A percentile compares a stretch with the other conserved stretches of the same genome.
Evolutionary conservation across 75 land plant species (phyloP).

Genomic region (Cryptomeria japonica): DNA sequence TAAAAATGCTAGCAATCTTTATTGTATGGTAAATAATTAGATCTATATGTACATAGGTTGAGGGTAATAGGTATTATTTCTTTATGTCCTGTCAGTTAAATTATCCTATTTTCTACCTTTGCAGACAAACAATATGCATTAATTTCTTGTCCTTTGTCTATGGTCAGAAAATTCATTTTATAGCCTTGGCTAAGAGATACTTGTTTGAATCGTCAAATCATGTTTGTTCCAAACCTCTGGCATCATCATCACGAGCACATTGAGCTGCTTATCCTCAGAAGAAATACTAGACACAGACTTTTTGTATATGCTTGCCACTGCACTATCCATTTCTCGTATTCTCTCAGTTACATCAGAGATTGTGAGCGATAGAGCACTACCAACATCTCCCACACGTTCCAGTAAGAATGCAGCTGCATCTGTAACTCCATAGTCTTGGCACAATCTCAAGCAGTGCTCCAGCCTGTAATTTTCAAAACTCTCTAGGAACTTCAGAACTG

Average conservation of each 20-base stretch:
- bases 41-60: not conserved
- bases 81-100: not conserved
- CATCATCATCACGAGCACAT: constrained; percentile 33
- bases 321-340: constrained; percentile 52
- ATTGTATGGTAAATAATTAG: not conserved
- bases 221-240: constrained; percentile 57
- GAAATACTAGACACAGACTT: constrained; percentile 5
- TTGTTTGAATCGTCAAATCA: not conserved
- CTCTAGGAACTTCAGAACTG: constrained; percentile 83
- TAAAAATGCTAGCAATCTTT: not conserved
- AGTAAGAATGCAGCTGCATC: constrained; percentile 96
- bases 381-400: constrained; percentile 96
- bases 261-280: constrained; percentile 25
- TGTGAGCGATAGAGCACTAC: constrained; percentile 77
- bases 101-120: not conserved
- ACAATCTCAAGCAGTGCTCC: constrained; percentile 90
- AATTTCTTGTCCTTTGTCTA: not conserved
- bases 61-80: not conserved
- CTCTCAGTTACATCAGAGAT: constrained; percentile 53
- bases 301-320: constrained; percentile 35
- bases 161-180: not conserved
- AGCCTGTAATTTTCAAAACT: constrained; percentile 88
- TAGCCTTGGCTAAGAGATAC: not conserved
- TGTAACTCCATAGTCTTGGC: constrained; percentile 81
- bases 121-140: not conserved